A percentile compares a stretch with the other conserved stretches of the same genome.
These are phyloP conservation scores for Taphrina flavorubra DNA, from an alignment of 1,139 yeast species.

Conservation along the genomic window DNA sequence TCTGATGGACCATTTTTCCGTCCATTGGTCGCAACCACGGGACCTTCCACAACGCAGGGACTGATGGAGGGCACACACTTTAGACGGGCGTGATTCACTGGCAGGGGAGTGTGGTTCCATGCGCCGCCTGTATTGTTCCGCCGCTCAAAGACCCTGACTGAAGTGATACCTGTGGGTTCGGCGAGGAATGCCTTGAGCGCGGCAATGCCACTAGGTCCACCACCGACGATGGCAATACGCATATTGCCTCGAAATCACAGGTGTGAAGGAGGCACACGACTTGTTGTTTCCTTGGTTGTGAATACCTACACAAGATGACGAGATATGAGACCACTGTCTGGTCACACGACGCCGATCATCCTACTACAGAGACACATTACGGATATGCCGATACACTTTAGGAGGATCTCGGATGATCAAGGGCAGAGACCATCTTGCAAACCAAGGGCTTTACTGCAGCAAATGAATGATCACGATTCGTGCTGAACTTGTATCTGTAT, in stretches of 20 bases:
- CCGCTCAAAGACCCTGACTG: slow-evolving; percentile 57
- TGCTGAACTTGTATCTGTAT: no score
- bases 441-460: no score
- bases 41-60: slow-evolving; percentile 33
- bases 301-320: not conserved
- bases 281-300: no score
- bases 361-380: no score
- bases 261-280: no score
- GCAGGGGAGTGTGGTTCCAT: slow-evolving; percentile 54
- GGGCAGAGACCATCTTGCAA: no score
- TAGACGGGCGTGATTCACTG: not conserved
- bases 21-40: not conserved
- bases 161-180: slow-evolving; percentile 53
- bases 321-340: not conserved
- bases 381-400: no score
- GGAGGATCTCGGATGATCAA: no score
- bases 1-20: not conserved
- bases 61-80: slow-evolving; percentile 37
- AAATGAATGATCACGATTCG: no score
- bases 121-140: slow-evolving; percentile 60
- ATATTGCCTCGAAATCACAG: not conserved
- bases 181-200: slow-evolving; percentile 61
- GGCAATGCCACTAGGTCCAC: slow-evolving; percentile 72
- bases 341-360: no score
- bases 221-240: slow-evolving; percentile 52